These are phyloP conservation scores for Sophora flavescens DNA, from an alignment of 306 rosid species.

Conservation along the genomic window DNA sequence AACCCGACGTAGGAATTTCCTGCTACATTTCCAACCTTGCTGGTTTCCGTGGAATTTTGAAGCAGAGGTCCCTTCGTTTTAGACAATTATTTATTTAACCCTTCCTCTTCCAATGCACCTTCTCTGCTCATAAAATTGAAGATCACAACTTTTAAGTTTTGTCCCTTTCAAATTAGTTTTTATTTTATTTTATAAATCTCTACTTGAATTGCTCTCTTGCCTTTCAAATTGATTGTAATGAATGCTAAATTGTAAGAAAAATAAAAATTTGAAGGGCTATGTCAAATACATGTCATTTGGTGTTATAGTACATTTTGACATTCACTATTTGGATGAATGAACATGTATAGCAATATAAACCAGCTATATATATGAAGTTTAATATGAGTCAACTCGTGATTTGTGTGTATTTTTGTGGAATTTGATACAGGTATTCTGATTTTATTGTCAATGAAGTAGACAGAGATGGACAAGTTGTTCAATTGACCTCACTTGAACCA, in stretches of 20 bases:
- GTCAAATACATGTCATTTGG: too few relatives aligned
- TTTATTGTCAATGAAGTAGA: slow-evolving; percentile 97
- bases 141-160: not conserved
- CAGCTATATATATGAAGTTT: not conserved
- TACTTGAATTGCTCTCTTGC: not conserved
- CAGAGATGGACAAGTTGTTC: slow-evolving; percentile 72
- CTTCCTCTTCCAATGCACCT: not conserved
- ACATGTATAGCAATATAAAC: not conserved
- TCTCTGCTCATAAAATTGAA: not conserved
- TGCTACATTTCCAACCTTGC: slow-evolving; percentile 85
- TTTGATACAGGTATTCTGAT: slow-evolving; percentile 81
- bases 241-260: not conserved
- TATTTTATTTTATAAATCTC: too few relatives aligned
- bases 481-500: slow-evolving; percentile 68
- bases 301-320: not conserved
- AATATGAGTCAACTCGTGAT: not conserved
- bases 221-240: slow-evolving; percentile 4
- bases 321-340: slow-evolving; percentile 10
- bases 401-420: slow-evolving; percentile 21
- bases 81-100: too few relatives aligned
- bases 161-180: not conserved
- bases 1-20: slow-evolving; percentile 82
- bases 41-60: slow-evolving; percentile 89
- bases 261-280: too few relatives aligned
- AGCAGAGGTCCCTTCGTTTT: slow-evolving; percentile 70